Base-by-base conservation (phyloP, 352 stramenopile genomes). In the Globisporangium cederbergense region DNA sequence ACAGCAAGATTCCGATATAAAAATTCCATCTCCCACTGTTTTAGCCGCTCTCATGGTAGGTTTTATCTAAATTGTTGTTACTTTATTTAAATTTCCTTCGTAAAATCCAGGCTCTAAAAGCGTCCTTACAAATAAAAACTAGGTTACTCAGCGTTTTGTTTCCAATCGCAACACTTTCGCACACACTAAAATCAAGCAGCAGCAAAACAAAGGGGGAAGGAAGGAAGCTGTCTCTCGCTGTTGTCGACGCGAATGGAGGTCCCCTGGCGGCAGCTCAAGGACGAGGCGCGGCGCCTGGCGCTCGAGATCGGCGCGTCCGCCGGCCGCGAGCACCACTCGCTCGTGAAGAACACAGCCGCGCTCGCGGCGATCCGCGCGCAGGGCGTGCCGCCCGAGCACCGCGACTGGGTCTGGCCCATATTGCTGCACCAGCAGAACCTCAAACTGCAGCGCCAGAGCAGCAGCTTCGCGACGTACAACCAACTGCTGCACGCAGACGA, bases 381-480 rank as follows among this genome's bases (percentile, higher is more conserved):
- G 36, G 84, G 84, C 20, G 66, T 93, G 30, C 84, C 84, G 25
- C 30, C 70, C 5, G 78, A 86, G 69, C 84, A 93, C 67, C 84
- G 84, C 68, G 80, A 91, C 65, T 93, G 84, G 84, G 78, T 79
- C 18, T 93, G 84, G 84, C 84, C 84, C 51, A 81, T 90, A 53
- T 67, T 93, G 49, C 67, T 93, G 46, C 80, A 90, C 49, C 72
- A 78, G 20, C 78, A 91, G 76, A 79, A 73, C 57, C 71, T 76
- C 59, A 89, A 82, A 62, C 70, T 90, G 50, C 83, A 85, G 62
- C 76, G 80, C 8, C 77, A 86, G 61, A 77, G 58, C 49, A 76
- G 76, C 53, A 74, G 66, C 22, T 75, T 70, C 50, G 64, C 65
- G 30, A 84, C 70, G 8, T 90, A 91, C 70, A 76, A 60, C 34